Evolutionary conservation across 345 rosid species (phyloP), one percentile per base, ranked within the genome.

Genomic region (Turnera subulata): DNA sequence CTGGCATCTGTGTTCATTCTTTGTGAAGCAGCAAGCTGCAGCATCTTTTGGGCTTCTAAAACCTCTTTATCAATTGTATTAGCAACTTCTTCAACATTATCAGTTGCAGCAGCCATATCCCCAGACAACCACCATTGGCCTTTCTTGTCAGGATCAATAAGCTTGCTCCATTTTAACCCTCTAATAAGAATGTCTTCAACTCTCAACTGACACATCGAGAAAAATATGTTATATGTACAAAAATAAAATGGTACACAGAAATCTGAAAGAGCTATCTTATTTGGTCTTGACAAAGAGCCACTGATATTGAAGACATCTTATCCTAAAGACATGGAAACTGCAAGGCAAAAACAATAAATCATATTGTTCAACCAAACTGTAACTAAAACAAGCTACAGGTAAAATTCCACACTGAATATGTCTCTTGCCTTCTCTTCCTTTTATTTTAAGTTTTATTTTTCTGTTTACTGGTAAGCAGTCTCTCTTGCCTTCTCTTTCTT

Each of bases 81-180:
- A 39, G 99, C 97, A 53, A 89, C 81, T 49, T 86, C 85, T 61
- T 78, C 85, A 50, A 63, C 69, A 46, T 75, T 51, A 63, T 82
- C 82, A 20, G 78, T 48, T 39, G 50, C 57, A 39, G 66, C 63
- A 35, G 67, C 73, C 29, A 61, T 42, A 24, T 83, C 89, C 16
- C 88, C 86, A 29, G 91, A 82, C 64, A 80, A 57, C 99, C 99
- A 93, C 97, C 99, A 92, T 56, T 83, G 96, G 32, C 99, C 97
- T 72, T 83, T 89, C 76, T 89, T 92, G 71, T 81, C 76, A 46
- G 88, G 81, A 72, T 86, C 94, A 62, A 89, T 86, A 59, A 92
- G 80, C 76, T 79, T 86, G 80, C 84, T 89, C 99, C 97, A 92
- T 66, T 75, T 84, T 23, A 89, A 77, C 49, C 96, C 97, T 63